Percentiles rank a stretch among this genome's conserved stretches.
Evolutionary conservation across 2,329 filamentous ascomycete genomes (phyloP).

Genomic region (Penicillium sp.): DNA sequence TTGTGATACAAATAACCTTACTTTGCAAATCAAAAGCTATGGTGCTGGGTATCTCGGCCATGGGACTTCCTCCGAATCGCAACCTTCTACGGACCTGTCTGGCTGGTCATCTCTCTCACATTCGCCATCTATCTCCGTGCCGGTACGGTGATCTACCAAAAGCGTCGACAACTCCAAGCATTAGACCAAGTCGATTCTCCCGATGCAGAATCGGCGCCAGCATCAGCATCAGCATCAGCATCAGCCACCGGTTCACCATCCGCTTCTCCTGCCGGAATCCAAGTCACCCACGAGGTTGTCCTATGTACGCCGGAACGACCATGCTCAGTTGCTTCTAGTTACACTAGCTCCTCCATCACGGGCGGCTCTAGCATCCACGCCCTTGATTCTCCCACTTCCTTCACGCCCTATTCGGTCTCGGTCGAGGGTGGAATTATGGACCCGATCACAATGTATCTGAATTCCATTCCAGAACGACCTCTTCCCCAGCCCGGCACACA

Average conservation of each 20-base stretch:
- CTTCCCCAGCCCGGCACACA: neutral
- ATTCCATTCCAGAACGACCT: neutral
- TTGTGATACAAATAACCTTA: no score
- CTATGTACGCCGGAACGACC: conserved; percentile 8
- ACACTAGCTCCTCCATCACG: neutral
- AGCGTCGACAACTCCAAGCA: conserved; percentile 56
- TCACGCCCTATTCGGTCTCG: conserved; percentile 29
- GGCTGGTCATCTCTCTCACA: conserved; percentile 38
- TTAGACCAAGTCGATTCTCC: conserved; percentile 46
- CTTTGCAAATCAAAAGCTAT: conserved; percentile 45
- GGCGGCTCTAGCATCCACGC: conserved; percentile 1
- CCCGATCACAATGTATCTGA: neutral
- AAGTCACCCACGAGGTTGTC: conserved; percentile 51
- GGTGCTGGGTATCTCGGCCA: conserved; percentile 68
- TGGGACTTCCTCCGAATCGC: conserved; percentile 69
- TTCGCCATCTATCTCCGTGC: conserved; percentile 38
- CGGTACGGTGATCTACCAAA: conserved; percentile 41
- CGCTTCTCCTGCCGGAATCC: conserved; percentile 60
- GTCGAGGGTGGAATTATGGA: conserved; percentile 23
- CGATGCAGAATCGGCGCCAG: conserved; percentile 40
- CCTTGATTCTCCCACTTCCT: neutral
- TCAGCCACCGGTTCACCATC: conserved; percentile 32
- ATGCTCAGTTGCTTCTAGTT: conserved; percentile 1
- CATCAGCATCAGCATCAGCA: conserved; percentile 38
- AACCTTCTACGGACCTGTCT: conserved; percentile 58